Conservation (phyloP, 495 filamentous ascomycete species). For the Aspergillus panamensis region DNA sequence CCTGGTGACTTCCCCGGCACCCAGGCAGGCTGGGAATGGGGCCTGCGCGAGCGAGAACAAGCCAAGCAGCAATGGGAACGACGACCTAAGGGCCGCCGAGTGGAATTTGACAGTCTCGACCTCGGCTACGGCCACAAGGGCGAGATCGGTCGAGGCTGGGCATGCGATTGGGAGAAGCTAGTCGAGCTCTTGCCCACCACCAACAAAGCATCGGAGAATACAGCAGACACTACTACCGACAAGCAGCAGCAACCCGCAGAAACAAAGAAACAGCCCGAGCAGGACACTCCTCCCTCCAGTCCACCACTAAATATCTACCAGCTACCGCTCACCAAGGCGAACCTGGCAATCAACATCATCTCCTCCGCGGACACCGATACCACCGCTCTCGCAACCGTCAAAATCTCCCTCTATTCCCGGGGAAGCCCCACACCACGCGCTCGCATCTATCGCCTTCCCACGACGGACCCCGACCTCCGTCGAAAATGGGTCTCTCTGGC, state of each 20-base stretch:
- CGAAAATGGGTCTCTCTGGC: constrained; percentile 50
- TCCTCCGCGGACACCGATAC: constrained; percentile 13
- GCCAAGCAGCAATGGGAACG: constrained; percentile 69
- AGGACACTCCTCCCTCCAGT: neutral
- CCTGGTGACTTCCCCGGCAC: constrained; percentile 86
- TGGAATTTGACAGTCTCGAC: constrained; percentile 72
- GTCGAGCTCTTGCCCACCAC: constrained; percentile 29
- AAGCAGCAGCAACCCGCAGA: constrained; percentile 1
- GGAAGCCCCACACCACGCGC: constrained; percentile 61
- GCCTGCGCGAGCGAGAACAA: constrained; percentile 57
- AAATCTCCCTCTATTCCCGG: constrained; percentile 54
- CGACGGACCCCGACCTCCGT: constrained; percentile 41
- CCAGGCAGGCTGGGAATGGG: constrained; percentile 73
- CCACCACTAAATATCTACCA: constrained; percentile 35
- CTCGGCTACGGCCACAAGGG: constrained; percentile 72
- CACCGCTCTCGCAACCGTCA: constrained; percentile 52
- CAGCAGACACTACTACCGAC: neutral
- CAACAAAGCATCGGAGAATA: constrained; percentile 17
- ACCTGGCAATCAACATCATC: constrained; percentile 16
- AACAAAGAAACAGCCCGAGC: too few species aligned
- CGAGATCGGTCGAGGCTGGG: constrained; percentile 79
- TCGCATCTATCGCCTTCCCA: constrained; percentile 69
- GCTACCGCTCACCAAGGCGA: constrained; percentile 12
- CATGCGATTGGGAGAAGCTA: constrained; percentile 81
- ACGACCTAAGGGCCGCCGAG: constrained; percentile 76